Base-by-base conservation (phyloP, 176 grass and related monocot genomes). In the Musa itinerans region DNA sequence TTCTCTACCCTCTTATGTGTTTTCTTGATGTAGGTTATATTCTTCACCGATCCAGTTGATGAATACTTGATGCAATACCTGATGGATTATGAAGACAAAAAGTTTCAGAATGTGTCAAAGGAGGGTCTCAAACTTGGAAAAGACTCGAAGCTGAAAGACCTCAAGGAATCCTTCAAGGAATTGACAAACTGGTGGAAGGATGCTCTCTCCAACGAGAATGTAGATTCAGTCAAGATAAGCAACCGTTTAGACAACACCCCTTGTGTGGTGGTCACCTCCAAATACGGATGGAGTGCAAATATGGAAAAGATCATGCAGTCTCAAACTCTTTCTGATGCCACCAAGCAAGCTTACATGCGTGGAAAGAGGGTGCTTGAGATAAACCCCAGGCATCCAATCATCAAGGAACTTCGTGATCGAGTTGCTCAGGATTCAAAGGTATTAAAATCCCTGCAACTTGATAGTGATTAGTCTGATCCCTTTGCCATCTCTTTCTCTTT, bases 291-390 rank as follows among this genome's bases (percentile, higher is more conserved):
- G 94, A 97, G 90, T 54, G 75, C 94, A 21, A 97, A 97, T 82
- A 97, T 97, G 94, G 90, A 97, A 84, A 97, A 97, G 88, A 97
- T 93, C 82, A 97, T 97, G 94, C 90, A 93, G 82, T 78, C 90
- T 0, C 94, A 98, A 43, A 91, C 90, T 52, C 84, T 98, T 0
- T 90, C 88, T 0, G 94, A 93, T 77, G 72, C 87, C 11, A 98
- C 76, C 82, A 98, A 93, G 76, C 88, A 98, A 74, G 94, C 94
- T 2, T 93, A 93, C 69, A 98, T 98, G 94, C 84, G 85, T 0
- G 94, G 94, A 48, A 98, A 98, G 77, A 80, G 94, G 16, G 90
- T 93, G 7, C 90, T 98, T 2, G 94, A 98, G 86, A 93, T 98
- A 74, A 98, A 98, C 76, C 88, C 94, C 4, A 78, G 90, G 80